Percentiles rank a stretch among this genome's conserved stretches.
Conservation (phyloP, 768 basidiomycete genomes). For the Hygrophoropsis aurantiaca region DNA sequence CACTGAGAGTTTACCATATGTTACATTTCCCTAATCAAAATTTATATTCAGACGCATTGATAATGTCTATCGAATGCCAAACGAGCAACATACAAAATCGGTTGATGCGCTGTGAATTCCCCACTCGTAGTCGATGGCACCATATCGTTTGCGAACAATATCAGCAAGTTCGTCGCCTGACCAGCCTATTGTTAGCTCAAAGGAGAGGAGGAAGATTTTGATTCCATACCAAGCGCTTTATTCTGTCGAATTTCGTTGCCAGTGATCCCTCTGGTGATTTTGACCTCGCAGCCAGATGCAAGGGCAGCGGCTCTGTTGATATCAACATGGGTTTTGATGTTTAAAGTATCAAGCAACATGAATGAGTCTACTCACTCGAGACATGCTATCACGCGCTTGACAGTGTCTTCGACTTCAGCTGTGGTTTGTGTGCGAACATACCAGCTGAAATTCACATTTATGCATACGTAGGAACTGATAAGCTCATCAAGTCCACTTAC, state of each 20-base stretch:
- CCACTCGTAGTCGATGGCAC: conserved; percentile 61
- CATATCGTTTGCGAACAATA: conserved; percentile 60
- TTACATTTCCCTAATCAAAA: conserved; percentile 62
- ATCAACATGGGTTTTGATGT: background rate
- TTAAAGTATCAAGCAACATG: background rate
- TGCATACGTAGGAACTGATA: background rate
- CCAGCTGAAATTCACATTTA: conserved; percentile 42
- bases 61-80: no score
- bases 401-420: conserved; percentile 55
- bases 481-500: conserved; percentile 35
- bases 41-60: no score
- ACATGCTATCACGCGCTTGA: conserved; percentile 65
- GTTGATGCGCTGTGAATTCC: conserved; percentile 74
- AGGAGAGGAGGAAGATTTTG: background rate
- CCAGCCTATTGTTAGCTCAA: no score
- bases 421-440: conserved; percentile 72
- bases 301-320: conserved; percentile 57
- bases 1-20: conserved; percentile 51
- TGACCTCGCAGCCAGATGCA: conserved; percentile 62
- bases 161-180: conserved; percentile 70
- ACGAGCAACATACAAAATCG: conserved; percentile 63
- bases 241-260: conserved; percentile 69
- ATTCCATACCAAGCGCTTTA: conserved; percentile 49
- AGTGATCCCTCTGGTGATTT: conserved; percentile 36
- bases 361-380: conserved; percentile 53